A percentile compares a stretch with the other conserved stretches of the same genome.
phyloP scores from a whole-genome alignment of 331 rosid genomes.

The Erythrophleum ivorense region DNA sequence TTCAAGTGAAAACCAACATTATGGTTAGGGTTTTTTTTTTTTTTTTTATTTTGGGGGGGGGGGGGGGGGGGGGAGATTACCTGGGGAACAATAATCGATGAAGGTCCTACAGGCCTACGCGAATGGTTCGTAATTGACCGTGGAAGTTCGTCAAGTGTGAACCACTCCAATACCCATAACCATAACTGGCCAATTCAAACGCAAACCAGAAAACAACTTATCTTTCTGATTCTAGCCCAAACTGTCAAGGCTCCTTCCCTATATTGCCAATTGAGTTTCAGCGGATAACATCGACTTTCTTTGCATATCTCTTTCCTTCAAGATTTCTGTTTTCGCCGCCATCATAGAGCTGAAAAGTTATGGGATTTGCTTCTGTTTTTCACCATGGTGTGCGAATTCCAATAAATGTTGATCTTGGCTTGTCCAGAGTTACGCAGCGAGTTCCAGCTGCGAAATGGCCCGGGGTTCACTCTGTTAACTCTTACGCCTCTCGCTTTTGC shows the following conservation, averaged over 20 bases:
- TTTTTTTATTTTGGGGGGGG: not conserved
- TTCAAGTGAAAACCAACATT: no score
- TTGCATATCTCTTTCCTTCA: not conserved
- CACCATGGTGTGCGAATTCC: constrained; percentile 54
- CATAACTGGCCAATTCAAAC: not conserved
- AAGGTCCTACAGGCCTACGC: not conserved
- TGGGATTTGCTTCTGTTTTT: constrained; percentile 76
- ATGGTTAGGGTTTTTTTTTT: not conserved
- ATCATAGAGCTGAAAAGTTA: constrained; percentile 14
- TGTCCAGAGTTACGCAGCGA: constrained; percentile 42
- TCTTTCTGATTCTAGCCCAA: constrained; percentile 30
- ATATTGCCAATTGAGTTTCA: not conserved
- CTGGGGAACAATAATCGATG: not conserved
- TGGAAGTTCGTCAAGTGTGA: not conserved
- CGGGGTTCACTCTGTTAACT: constrained; percentile 35
- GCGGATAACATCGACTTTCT: not conserved
- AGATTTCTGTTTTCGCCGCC: not conserved
- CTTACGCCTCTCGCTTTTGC: constrained; percentile 41
- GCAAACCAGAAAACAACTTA: constrained; percentile 20
- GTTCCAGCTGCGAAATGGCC: constrained; percentile 49
- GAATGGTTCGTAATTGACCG: not conserved
- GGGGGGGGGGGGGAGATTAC: not conserved
- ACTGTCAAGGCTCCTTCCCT: not conserved
- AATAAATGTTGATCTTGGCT: constrained; percentile 32
- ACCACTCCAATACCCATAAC: not conserved